These are phyloP conservation scores for Aspergillus quadrilineatus DNA, from an alignment of 2,329 filamentous ascomycete genomes.

Conservation along the genomic window DNA sequence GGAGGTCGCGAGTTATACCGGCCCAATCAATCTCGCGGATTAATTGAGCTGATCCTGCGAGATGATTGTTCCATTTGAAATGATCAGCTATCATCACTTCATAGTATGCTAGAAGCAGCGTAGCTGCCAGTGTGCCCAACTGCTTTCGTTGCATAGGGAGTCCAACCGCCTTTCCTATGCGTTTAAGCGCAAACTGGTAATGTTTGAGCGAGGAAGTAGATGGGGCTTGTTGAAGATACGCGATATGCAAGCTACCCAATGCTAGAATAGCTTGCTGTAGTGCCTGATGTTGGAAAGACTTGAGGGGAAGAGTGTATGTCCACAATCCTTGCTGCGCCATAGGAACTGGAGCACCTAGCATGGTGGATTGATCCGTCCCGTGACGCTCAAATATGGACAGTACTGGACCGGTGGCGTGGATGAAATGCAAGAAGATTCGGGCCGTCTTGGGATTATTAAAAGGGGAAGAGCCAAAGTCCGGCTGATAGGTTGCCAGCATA, in stretches of 20 bases:
- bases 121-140: slow-evolving; percentile 81
- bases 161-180: slow-evolving; percentile 73
- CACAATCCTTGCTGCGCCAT: slow-evolving; percentile 59
- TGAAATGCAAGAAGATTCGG: slow-evolving; percentile 85
- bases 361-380: slow-evolving; percentile 67
- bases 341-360: slow-evolving; percentile 63
- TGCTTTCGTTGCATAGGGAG: slow-evolving; percentile 68
- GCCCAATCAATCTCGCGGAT: slow-evolving; percentile 78
- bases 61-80: slow-evolving; percentile 90
- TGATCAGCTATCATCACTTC: slow-evolving; percentile 95
- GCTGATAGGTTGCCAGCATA: slow-evolving; percentile 64
- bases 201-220: slow-evolving; percentile 83
- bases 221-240: slow-evolving; percentile 72
- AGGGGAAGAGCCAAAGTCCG: slow-evolving; percentile 66
- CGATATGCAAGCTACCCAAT: slow-evolving; percentile 81
- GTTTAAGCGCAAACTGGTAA: slow-evolving; percentile 80
- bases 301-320: slow-evolving; percentile 77
- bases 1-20: slow-evolving; percentile 68
- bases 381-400: slow-evolving; percentile 87
- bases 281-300: slow-evolving; percentile 80
- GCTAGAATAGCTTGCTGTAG: slow-evolving; percentile 89
- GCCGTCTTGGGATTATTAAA: slow-evolving; percentile 77
- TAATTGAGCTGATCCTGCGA: slow-evolving; percentile 79
- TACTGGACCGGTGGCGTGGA: slow-evolving; percentile 80
- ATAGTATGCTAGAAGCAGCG: slow-evolving; percentile 82